Evolutionary conservation across 495 filamentous ascomycete species (phyloP).

Genomic region (Venustampulla echinocandica): DNA sequence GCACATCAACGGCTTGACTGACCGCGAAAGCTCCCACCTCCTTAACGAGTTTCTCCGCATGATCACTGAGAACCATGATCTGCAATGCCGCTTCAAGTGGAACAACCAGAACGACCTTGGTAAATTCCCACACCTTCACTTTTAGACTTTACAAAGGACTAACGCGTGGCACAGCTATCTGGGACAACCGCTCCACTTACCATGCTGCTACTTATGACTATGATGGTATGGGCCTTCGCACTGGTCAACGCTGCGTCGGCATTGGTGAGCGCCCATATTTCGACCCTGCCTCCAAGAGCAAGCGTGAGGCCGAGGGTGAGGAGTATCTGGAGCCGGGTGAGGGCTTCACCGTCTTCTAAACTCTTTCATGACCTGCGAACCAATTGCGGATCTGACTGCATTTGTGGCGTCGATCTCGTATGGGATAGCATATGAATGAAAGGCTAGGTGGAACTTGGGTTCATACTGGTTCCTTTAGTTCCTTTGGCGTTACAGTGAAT

Average conservation of each 20-base stretch:
- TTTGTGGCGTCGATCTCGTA: no score
- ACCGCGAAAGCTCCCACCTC: constrained; percentile 52
- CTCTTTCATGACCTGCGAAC: no score
- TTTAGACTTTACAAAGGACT: background rate
- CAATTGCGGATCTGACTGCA: no score
- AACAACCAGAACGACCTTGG: constrained; percentile 43
- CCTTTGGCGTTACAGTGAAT: no score
- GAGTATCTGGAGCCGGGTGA: constrained; percentile 1
- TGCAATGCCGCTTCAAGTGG: constrained; percentile 63
- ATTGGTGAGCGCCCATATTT: constrained; percentile 63
- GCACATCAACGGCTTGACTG: constrained; percentile 56
- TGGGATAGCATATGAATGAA: no score
- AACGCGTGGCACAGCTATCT: constrained; percentile 43
- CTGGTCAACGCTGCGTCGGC: constrained; percentile 52
- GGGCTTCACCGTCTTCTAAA: constrained; percentile 2
- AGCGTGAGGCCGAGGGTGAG: constrained; percentile 35
- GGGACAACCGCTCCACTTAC: constrained; percentile 65
- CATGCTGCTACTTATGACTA: constrained; percentile 60
- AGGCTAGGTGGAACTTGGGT: no score
- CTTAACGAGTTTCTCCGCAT: constrained; percentile 51
- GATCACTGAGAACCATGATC: constrained; percentile 66
- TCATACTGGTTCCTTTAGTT: no score
- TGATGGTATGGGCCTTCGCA: constrained; percentile 42
- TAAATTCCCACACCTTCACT: background rate
- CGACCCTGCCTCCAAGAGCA: constrained; percentile 46